A percentile compares a stretch with the other conserved stretches of the same genome.
phyloP scores from a whole-genome alignment of 2,329 filamentous ascomycete genomes.

The Talaromyces sp. region DNA sequence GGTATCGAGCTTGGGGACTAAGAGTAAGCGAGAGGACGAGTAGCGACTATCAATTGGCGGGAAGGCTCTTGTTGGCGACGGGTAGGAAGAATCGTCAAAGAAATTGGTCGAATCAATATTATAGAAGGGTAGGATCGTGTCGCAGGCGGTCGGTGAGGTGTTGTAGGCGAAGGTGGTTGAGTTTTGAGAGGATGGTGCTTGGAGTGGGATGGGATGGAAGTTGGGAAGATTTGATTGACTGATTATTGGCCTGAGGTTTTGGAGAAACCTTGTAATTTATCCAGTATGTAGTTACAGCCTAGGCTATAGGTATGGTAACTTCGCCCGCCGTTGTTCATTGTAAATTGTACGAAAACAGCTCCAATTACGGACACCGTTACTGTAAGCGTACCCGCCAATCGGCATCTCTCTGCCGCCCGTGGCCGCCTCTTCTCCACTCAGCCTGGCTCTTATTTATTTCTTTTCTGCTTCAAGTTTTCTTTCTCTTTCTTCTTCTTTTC shows the following conservation, averaged over 20 bases:
- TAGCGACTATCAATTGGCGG: slow-evolving; percentile 7
- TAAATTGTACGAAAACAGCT: slow-evolving; percentile 4
- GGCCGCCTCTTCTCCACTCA: slow-evolving; percentile 17
- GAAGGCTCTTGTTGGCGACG: neutral
- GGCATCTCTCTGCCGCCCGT: slow-evolving; percentile 16
- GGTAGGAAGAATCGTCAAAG: neutral
- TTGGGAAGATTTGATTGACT: slow-evolving; percentile 13
- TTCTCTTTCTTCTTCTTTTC: slow-evolving; percentile 24
- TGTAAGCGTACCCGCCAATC: slow-evolving; percentile 11
- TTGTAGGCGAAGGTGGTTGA: slow-evolving; percentile 2
- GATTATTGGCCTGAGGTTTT: slow-evolving; percentile 13
- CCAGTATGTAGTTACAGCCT: neutral
- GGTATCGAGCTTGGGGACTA: slow-evolving; percentile 10
- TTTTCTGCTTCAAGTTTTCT: slow-evolving; percentile 21
- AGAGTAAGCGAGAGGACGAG: slow-evolving; percentile 14
- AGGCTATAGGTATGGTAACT: neutral
- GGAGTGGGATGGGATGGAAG: slow-evolving; percentile 13
- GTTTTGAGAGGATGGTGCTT: slow-evolving; percentile 1
- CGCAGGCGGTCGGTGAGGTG: neutral
- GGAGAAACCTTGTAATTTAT: slow-evolving; percentile 5
- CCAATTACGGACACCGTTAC: neutral
- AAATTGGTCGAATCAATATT: neutral
- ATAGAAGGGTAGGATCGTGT: neutral
- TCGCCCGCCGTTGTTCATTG: neutral
- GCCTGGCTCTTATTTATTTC: slow-evolving; percentile 28